phyloP scores from a whole-genome alignment of 352 stramenopile genomes.

The Pythium dissimile region DNA sequence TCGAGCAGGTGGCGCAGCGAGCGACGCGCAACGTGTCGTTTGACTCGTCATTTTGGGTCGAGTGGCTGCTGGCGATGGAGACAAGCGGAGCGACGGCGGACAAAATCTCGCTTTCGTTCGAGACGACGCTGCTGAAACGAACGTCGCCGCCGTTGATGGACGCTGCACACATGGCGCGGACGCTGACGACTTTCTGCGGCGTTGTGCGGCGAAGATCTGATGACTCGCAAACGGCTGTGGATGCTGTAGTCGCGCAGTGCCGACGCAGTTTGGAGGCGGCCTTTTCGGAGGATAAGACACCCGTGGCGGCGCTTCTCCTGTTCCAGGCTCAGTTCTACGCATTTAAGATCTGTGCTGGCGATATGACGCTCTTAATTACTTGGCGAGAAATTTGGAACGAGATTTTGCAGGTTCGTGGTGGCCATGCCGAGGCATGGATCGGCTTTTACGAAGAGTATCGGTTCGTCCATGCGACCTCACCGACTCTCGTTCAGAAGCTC shows the following conservation, averaged over 20 bases:
- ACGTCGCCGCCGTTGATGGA: slow-evolving; percentile 45
- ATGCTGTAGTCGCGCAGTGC: slow-evolving; percentile 31
- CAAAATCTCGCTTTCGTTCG: slow-evolving; percentile 27
- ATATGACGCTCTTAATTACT: neutral
- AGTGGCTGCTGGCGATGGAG: slow-evolving; percentile 57
- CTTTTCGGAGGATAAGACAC: slow-evolving; percentile 36
- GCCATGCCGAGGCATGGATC: slow-evolving; percentile 37
- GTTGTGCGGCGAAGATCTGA: slow-evolving; percentile 9
- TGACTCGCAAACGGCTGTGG: slow-evolving; percentile 22
- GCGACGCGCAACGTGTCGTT: slow-evolving; percentile 68
- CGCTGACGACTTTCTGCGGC: slow-evolving; percentile 34
- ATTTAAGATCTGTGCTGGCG: slow-evolving; percentile 8
- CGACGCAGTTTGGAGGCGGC: slow-evolving; percentile 28
- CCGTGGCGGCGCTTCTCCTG: slow-evolving; percentile 30
- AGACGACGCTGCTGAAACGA: slow-evolving; percentile 28
- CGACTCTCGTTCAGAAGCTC: slow-evolving; percentile 21
- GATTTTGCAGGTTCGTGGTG: slow-evolving; percentile 25
- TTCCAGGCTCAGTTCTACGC: slow-evolving; percentile 48
- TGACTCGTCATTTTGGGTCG: slow-evolving; percentile 54
- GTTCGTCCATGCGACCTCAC: slow-evolving; percentile 5
- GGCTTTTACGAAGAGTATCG: slow-evolving; percentile 43
- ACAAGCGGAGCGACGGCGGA: neutral
- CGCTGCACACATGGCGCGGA: slow-evolving; percentile 40
- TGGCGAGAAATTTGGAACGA: slow-evolving; percentile 34
- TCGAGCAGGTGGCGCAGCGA: slow-evolving; percentile 25